Conservation (phyloP, 257 asterid species). For the Lycium barbarum region DNA sequence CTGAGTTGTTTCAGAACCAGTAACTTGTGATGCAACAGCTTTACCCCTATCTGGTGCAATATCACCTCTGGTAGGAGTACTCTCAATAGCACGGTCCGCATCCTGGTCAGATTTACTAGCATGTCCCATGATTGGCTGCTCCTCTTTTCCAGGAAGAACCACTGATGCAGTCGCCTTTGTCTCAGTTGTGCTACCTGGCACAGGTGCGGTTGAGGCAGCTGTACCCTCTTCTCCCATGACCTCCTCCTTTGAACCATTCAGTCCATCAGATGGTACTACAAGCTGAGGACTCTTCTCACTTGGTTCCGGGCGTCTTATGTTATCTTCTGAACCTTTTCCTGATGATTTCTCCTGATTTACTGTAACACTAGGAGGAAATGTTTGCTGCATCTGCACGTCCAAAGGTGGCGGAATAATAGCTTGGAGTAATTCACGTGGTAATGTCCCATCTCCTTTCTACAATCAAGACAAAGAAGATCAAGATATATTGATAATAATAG, state of each 20-base stretch:
- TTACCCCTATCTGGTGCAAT: conserved; percentile 76
- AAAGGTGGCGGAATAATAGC: conserved; percentile 88
- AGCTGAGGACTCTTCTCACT: conserved; percentile 64
- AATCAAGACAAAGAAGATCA: conserved; percentile 40
- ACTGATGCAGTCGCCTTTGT: conserved; percentile 60
- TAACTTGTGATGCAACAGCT: conserved; percentile 60
- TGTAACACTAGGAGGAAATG: conserved; percentile 48
- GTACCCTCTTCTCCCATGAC: conserved; percentile 56
- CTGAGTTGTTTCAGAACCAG: conserved; percentile 63
- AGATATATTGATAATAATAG: conserved; percentile 26
- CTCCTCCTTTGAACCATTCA: conserved; percentile 57
- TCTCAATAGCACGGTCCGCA: conserved; percentile 57
- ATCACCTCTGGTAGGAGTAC: conserved; percentile 61
- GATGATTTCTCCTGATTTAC: conserved; percentile 60
- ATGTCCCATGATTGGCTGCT: conserved; percentile 58
- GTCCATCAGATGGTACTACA: conserved; percentile 51
- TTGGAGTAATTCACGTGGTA: conserved; percentile 94
- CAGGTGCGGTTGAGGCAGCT: conserved; percentile 47
- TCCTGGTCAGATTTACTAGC: conserved; percentile 67
- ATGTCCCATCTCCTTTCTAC: conserved; percentile 91
- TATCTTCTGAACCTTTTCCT: conserved; percentile 62
- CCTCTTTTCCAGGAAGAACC: conserved; percentile 71
- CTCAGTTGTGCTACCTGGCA: conserved; percentile 48
- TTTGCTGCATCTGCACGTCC: conserved; percentile 69
- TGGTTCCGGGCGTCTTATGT: conserved; percentile 51